These are phyloP conservation scores for Actinomucor elegans DNA, from an alignment of 371 early-diverging fungal species.

Conservation along the genomic window DNA sequence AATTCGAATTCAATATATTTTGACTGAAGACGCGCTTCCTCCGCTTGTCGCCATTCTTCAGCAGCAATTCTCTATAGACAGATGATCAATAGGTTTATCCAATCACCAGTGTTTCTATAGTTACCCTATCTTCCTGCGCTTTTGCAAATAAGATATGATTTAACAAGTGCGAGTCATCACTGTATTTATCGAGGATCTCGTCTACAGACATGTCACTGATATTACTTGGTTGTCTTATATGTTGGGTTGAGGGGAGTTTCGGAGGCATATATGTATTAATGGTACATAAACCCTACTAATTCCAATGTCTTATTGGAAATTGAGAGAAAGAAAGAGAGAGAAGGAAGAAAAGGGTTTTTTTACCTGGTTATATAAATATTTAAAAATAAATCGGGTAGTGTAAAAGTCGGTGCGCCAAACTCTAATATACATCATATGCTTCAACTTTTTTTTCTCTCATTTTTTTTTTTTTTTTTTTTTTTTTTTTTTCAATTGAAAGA, in stretches of 20 bases:
- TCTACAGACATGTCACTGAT: conserved; percentile 8
- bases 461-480: conserved; percentile 1
- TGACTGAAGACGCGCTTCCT: conserved; percentile 26
- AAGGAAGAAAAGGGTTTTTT: neutral
- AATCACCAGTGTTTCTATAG: neutral
- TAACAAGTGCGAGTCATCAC: conserved; percentile 15
- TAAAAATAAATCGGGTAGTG: conserved; percentile 34
- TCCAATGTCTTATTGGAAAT: neutral
- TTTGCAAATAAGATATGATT: conserved; percentile 24
- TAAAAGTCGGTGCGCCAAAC: conserved; percentile 30
- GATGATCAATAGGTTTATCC: too few species aligned
- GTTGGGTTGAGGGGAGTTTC: conserved; percentile 3
- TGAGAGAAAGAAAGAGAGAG: conserved; percentile 1
- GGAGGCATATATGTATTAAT: too few species aligned
- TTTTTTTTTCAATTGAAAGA: conserved; percentile 14
- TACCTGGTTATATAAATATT: conserved; percentile 15
- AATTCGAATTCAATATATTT: conserved; percentile 28
- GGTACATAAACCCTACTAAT: neutral
- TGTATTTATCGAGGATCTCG: conserved; percentile 17
- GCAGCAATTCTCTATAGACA: conserved; percentile 22
- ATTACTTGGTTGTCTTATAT: neutral
- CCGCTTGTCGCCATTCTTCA: conserved; percentile 26
- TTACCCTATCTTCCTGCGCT: conserved; percentile 26
- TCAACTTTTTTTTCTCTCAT: too few species aligned
- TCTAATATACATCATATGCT: conserved; percentile 15